Base-by-base conservation (phyloP, 805 yeast species). In the Candida sanyiensis region DNA sequence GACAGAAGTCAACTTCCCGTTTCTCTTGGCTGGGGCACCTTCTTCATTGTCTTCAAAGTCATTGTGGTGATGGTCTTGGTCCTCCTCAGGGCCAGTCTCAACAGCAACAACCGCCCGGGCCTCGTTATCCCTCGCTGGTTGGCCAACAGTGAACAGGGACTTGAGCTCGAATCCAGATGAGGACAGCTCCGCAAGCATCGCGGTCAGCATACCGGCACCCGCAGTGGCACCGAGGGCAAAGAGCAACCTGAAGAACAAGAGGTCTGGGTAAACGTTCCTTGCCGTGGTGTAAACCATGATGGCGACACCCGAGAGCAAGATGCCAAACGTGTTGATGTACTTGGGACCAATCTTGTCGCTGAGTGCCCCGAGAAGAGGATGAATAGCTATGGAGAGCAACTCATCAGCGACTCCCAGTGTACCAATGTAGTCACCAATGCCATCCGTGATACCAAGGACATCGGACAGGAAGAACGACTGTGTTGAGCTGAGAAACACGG, bases 261-360 rank as follows among this genome's bases (percentile, higher is more conserved):
- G 60, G 27, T 65, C 68, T 3, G 83, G 81, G 26, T 68, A 69
- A 2, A 75, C 67, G 6, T 58, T 45, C 33, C 50, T 51, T 3
- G 66, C 72, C 8, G 70, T 49, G 2, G 80, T 78, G 49, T 73
- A 79, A 1, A 77, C 61, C 28, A 67, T 45, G 16, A 80, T 54
- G 23, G 77, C 62, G 3, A 65, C 13, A 7, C 77, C 77, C 24
- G 73, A 51, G 10, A 71, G 46, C n/a, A 64, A 28, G 31, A 78
- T 69, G 10, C 85, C 78, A 4, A 53, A 43, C 10, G 67, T 57
- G 31, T 70, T 70, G 20, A 79, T 66, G 18, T 73, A 59, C 40
- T 79, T 68, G 2, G 86, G 64, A 5, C 87, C 87, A 35, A 79
- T 57, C 47, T 71, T 69, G 51, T 82, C 89, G 46, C 76, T 69